phyloP scores from a whole-genome alignment of 257 asterid genomes.

The Primulina huaijiensis region DNA sequence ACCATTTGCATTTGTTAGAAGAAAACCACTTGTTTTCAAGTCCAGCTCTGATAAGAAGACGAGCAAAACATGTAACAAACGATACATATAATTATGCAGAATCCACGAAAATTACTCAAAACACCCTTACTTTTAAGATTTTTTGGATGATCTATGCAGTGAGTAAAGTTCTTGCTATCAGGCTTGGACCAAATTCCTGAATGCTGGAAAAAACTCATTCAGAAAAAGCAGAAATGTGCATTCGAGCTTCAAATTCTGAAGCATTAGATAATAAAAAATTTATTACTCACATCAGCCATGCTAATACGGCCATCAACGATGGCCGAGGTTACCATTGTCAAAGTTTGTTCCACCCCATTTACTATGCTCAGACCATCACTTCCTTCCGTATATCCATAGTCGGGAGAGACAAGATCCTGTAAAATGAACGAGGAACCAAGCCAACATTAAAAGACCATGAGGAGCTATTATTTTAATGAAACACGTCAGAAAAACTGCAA shows the following conservation, averaged over 20 bases:
- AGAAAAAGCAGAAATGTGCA: conserved; percentile 18
- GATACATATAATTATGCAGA: not conserved
- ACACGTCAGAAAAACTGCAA: not conserved
- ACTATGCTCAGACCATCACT: conserved; percentile 34
- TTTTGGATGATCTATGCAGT: conserved; percentile 70
- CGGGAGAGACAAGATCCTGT: conserved; percentile 43
- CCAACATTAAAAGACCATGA: not conserved
- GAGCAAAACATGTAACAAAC: conserved; percentile 12
- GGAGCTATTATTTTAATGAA: not conserved
- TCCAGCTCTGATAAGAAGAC: conserved; percentile 56
- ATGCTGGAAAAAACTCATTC: conserved; percentile 46
- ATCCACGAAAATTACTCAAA: not conserved
- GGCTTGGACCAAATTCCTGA: conserved; percentile 89
- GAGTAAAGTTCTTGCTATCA: conserved; percentile 71
- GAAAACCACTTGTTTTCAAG: conserved; percentile 69
- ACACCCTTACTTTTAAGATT: conserved; percentile 61
- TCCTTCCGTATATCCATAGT: conserved; percentile 39
- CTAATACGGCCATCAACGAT: conserved; percentile 39
- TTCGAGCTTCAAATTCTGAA: conserved; percentile 9
- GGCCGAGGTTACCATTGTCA: conserved; percentile 52
- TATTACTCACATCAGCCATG: conserved; percentile 48
- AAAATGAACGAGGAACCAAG: conserved; percentile 22
- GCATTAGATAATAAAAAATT: conserved; percentile 12
- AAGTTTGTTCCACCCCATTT: conserved; percentile 49
- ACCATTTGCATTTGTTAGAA: conserved; percentile 89